Base-by-base conservation (phyloP, 106 monocot species). In the Narthecium ossifragum region DNA sequence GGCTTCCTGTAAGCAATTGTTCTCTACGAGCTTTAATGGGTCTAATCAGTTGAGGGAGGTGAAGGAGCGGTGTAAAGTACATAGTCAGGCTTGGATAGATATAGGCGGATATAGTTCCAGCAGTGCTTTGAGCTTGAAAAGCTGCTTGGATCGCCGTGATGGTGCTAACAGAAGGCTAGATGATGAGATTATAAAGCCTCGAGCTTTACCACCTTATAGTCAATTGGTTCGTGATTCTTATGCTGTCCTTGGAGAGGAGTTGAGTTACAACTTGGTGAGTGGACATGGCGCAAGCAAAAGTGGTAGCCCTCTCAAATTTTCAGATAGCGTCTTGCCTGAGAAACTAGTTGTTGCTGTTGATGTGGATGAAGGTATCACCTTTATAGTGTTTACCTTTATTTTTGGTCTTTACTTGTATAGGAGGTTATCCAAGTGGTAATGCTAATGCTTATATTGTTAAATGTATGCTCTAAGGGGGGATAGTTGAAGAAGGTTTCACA, bases 361-460 rank as follows among this genome's bases (percentile, higher is more conserved):
- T 59, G 85, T 93, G 11, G 93, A 93, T 73, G 93, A 93, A 88
- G 93, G 93, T 93, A 84, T n/a, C n/a, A n/a, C n/a, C n/a, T n/a
- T n/a, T n/a, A n/a, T n/a, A n/a, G n/a, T n/a, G n/a, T n/a, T n/a
- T n/a, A n/a, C n/a, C n/a, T n/a, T n/a, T n/a, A n/a, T n/a, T n/a
- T n/a, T n/a, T n/a, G n/a, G n/a, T n/a, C n/a, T n/a, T n/a, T n/a
- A n/a, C n/a, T n/a, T n/a, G n/a, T n/a, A n/a, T n/a, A n/a, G n/a
- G n/a, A n/a, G n/a, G n/a, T n/a, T n/a, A n/a, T n/a, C n/a, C n/a
- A n/a, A n/a, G n/a, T n/a, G n/a, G n/a, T n/a, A n/a, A n/a, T n/a
- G n/a, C n/a, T n/a, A n/a, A n/a, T n/a, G n/a, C n/a, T n/a, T n/a
- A n/a, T n/a, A n/a, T n/a, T n/a, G n/a, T n/a, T n/a, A n/a, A n/a